These are phyloP conservation scores for Didymella pomorum DNA, from an alignment of 2,329 filamentous ascomycete genomes.

Conservation along the genomic window DNA sequence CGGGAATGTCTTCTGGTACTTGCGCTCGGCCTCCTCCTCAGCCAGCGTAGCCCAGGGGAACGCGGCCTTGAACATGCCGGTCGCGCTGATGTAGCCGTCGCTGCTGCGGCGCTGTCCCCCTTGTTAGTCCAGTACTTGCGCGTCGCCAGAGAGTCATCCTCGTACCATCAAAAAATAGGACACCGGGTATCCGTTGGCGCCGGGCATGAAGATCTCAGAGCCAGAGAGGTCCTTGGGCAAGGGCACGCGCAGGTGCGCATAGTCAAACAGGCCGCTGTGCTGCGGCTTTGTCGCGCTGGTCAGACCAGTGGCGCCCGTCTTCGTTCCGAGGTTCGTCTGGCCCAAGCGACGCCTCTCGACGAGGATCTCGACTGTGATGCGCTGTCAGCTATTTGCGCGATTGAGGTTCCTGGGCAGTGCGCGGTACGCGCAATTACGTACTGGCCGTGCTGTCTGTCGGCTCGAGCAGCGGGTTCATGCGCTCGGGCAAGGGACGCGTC, in stretches of 20 bases:
- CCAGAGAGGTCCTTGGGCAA: conserved; percentile 85
- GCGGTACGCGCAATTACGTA: conserved; percentile 58
- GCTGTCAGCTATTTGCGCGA: conserved; percentile 37
- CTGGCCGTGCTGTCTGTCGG: conserved; percentile 68
- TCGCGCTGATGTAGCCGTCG: conserved; percentile 85
- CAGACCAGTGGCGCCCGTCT: conserved; percentile 75
- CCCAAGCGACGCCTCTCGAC: conserved; percentile 86
- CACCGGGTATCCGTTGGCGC: conserved; percentile 72
- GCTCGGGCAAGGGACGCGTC: conserved; percentile 63
- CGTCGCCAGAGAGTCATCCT: conserved; percentile 23
- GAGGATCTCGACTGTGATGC: conserved; percentile 61
- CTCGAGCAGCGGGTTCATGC: conserved; percentile 71
- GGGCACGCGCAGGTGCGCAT: conserved; percentile 92
- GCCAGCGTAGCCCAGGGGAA: conserved; percentile 78
- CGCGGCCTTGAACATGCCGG: conserved; percentile 91
- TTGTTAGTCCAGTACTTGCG: conserved; percentile 38
- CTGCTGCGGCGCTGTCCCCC: conserved; percentile 73
- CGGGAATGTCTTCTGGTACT: conserved; percentile 81
- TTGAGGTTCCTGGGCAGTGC: too few relatives aligned
- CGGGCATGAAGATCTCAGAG: conserved; percentile 87
- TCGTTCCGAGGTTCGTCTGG: conserved; percentile 88
- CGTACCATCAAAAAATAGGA: conserved; percentile 94
- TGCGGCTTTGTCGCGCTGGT: conserved; percentile 75
- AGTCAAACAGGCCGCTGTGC: conserved; percentile 87
- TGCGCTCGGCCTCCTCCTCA: conserved; percentile 79